Percentiles rank a stretch among this genome's conserved stretches.
phyloP scores from a whole-genome alignment of 1,284 basidiomycete genomes.

The Trichosporon sp. region DNA sequence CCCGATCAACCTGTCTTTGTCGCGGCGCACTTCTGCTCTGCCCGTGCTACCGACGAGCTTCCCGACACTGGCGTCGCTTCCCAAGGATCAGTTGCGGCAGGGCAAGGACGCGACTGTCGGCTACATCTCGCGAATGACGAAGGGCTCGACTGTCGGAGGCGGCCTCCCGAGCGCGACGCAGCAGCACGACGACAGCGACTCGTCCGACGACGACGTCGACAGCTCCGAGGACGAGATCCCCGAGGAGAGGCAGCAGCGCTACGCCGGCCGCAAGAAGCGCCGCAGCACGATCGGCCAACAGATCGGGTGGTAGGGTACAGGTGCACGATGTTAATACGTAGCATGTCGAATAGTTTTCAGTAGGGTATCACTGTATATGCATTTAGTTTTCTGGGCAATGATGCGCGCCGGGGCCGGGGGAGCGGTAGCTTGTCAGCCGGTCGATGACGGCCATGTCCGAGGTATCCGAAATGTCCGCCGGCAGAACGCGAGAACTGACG shows the following conservation, averaged over 20 bases:
- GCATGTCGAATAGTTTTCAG: background rate
- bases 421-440: background rate
- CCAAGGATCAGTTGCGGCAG: slow-evolving; percentile 28
- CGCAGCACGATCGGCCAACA: slow-evolving; percentile 12
- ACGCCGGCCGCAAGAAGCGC: slow-evolving; percentile 7
- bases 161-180: background rate
- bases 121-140: slow-evolving; percentile 19
- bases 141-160: background rate
- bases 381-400: background rate
- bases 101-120: slow-evolving; percentile 21
- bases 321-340: background rate
- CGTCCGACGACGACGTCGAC: slow-evolving; percentile 6
- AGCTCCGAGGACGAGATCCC: slow-evolving; percentile 16
- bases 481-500: background rate
- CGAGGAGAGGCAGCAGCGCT: slow-evolving; percentile 8
- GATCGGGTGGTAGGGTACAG: slow-evolving; percentile 5
- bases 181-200: slow-evolving; percentile 14
- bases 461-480: no score
- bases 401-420: no score
- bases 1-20: slow-evolving; percentile 5
- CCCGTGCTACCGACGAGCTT: slow-evolving; percentile 24
- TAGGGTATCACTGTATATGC: slow-evolving; percentile 6
- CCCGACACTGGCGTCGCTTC: slow-evolving; percentile 27
- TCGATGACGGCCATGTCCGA: background rate
- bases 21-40: background rate